Evolutionary conservation across 345 rosid species (phyloP), one percentile per base, ranked within the genome.

Genomic region (Excoecaria cochinchinensis): DNA sequence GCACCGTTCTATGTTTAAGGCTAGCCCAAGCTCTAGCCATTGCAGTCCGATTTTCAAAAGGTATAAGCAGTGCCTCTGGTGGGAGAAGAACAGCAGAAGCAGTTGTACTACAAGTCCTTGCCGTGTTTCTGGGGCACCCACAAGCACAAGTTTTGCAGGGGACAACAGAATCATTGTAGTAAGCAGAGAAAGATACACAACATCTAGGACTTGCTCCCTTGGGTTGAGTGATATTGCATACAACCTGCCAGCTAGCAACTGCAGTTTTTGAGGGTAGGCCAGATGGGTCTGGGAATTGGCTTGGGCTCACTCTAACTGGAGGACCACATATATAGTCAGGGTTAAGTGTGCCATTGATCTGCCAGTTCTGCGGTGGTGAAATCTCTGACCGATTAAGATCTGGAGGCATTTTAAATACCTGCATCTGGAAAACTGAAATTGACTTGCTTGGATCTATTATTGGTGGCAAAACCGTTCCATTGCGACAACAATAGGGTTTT

Each of bases 341-440:
- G 78, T 93, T 95, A 56, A 90, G 78, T 8, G 90, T 90, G 52
- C 98, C 98, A 38, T 78, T 90, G 64, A 95, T 92, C 74, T 81
- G 82, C 97, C 96, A 95, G 81, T 88, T 93, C 83, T 89, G 92
- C 1, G 98, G 99, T 11, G 98, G 93, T 0, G 82, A 66, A 66
- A 95, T 86, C 69, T 74, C 80, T 0, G 97, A 90, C 10, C 90
- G 87, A 82, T 93, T 93, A 39, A 93, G 84, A 84, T 85, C 80
- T 3, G 98, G 99, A 50, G 96, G 95, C 99, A 95, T 90, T 79
- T 95, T 95, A 83, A 40, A 92, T 50, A 93, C 97, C 78, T 95
- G 89, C 87, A 95, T 78, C 82, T 92, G 90, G 74, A 95, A 95
- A 64, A 77, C 90, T 0, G 99, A 95, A 31, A 80, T 85, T 0